These are phyloP conservation scores for Sphagnum contortum DNA, from an alignment of 225 moss, liverwort and hornwort genomes.

Conservation along the genomic window DNA sequence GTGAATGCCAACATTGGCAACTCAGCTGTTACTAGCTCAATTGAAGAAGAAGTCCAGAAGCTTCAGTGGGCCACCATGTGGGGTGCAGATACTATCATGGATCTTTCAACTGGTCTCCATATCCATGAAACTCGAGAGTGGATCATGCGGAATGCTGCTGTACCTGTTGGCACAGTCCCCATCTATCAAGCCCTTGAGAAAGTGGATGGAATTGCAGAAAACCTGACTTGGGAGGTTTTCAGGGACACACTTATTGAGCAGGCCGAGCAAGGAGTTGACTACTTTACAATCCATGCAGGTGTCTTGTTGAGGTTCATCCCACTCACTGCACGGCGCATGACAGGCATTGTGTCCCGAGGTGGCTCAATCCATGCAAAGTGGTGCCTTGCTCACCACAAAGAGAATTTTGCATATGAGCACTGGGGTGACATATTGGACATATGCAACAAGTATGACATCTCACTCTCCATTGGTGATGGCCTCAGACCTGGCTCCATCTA, in stretches of 20 bases:
- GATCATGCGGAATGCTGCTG: slow-evolving; percentile 83
- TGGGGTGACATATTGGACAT: slow-evolving; percentile 95
- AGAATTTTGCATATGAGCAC: slow-evolving; percentile 85
- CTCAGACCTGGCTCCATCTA: slow-evolving; percentile 82
- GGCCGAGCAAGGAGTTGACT: slow-evolving; percentile 97
- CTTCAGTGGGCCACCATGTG: slow-evolving; percentile 99
- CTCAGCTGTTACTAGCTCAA: slow-evolving; percentile 86
- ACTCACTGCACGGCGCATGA: slow-evolving; percentile 81
- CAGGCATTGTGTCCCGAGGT: slow-evolving; percentile 86
- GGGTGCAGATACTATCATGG: slow-evolving; percentile 98
- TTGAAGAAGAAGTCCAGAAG: slow-evolving; percentile 96
- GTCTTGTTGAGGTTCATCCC: slow-evolving; percentile 85
- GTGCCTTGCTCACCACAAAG: slow-evolving; percentile 91
- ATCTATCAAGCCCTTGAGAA: slow-evolving; percentile 96
- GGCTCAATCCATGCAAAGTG: slow-evolving; percentile 97
- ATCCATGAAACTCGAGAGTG: slow-evolving; percentile 96
- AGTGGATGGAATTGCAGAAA: slow-evolving; percentile 81
- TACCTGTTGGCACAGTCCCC: slow-evolving; percentile 87
- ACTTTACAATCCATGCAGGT: slow-evolving; percentile 94
- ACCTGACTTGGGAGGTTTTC: slow-evolving; percentile 87
- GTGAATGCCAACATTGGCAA: slow-evolving; percentile 96
- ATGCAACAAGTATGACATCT: slow-evolving; percentile 82
- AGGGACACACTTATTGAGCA: slow-evolving; percentile 77
- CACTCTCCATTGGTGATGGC: slow-evolving; percentile 89
- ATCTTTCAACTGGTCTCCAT: slow-evolving; percentile 77